These are phyloP conservation scores for Russula virescens DNA, from an alignment of 768 basidiomycete genomes.

Conservation along the genomic window DNA sequence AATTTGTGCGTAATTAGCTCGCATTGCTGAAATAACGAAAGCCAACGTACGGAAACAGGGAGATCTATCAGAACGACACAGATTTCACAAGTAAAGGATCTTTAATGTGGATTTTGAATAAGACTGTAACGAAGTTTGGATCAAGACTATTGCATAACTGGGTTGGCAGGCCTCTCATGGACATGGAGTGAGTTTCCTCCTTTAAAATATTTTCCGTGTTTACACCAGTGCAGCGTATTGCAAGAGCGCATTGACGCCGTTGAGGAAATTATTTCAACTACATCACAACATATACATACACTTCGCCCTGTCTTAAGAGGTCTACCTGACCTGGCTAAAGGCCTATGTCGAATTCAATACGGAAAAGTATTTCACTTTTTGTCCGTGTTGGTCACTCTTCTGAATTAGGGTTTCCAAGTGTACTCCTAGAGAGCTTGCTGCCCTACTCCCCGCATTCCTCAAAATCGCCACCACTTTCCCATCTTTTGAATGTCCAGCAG, in stretches of 20 bases:
- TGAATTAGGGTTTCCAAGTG: conserved; percentile 42
- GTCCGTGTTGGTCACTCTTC: not conserved
- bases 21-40: not conserved
- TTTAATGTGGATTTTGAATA: conserved; percentile 80
- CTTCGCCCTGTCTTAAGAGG: conserved; percentile 65
- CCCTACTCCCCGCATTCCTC: conserved; percentile 69
- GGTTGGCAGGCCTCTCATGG: conserved; percentile 80
- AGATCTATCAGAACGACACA: conserved; percentile 90
- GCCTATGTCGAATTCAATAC: conserved; percentile 84
- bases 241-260: conserved; percentile 78
- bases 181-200: conserved; percentile 46
- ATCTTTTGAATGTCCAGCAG: conserved; percentile 36
- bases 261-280: conserved; percentile 66
- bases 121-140: conserved; percentile 85
- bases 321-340: conserved; percentile 84
- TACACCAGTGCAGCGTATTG: conserved; percentile 45
- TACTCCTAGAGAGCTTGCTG: conserved; percentile 73
- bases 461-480: conserved; percentile 64
- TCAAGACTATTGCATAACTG: conserved; percentile 75
- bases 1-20: conserved; percentile 49
- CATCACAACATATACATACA: conserved; percentile 55
- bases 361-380: conserved; percentile 59
- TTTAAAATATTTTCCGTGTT: not conserved
- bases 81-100: conserved; percentile 70
- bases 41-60: conserved; percentile 36